Evolutionary conservation across 345 rosid species (phyloP).

Genomic region (Erodium maritimum): DNA sequence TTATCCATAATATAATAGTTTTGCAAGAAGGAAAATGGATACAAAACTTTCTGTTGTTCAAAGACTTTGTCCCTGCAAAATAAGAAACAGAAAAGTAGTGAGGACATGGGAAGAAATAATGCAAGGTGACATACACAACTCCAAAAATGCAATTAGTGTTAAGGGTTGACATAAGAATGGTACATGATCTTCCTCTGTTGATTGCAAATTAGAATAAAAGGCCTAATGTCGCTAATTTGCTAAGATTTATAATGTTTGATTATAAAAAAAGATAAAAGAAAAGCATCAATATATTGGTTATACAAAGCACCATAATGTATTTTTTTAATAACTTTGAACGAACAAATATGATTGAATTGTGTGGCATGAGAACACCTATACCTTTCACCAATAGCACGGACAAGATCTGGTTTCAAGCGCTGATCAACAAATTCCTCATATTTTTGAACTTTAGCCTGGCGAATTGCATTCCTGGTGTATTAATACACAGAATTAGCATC

Average conservation of each 20-base stretch:
- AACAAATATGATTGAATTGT: background rate
- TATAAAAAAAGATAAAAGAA: background rate
- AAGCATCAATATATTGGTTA: background rate
- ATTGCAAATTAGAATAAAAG: background rate
- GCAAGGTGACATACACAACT: background rate
- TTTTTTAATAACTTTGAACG: background rate
- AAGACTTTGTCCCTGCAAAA: constrained; percentile 81
- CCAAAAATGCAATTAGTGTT: background rate
- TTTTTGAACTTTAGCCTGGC: constrained; percentile 43
- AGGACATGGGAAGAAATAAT: background rate
- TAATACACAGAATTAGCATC: background rate
- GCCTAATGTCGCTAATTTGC: too few relatives aligned
- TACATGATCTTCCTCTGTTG: background rate
- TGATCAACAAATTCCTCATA: constrained; percentile 76
- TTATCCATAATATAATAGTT: too few relatives aligned
- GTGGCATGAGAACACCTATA: constrained; percentile 4
- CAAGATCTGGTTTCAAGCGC: constrained; percentile 76
- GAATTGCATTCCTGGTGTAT: constrained; percentile 11
- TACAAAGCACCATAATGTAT: background rate
- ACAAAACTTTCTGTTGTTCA: constrained; percentile 69
- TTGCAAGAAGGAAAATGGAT: constrained; percentile 36
- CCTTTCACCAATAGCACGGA: constrained; percentile 53
- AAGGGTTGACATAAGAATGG: background rate
- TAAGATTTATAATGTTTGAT: background rate
- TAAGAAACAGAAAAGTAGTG: constrained; percentile 4